A percentile compares a stretch with the other conserved stretches of the same genome.
Evolutionary conservation across 2,329 filamentous ascomycete species (phyloP).

Genomic region (Xylaria multiplex): DNA sequence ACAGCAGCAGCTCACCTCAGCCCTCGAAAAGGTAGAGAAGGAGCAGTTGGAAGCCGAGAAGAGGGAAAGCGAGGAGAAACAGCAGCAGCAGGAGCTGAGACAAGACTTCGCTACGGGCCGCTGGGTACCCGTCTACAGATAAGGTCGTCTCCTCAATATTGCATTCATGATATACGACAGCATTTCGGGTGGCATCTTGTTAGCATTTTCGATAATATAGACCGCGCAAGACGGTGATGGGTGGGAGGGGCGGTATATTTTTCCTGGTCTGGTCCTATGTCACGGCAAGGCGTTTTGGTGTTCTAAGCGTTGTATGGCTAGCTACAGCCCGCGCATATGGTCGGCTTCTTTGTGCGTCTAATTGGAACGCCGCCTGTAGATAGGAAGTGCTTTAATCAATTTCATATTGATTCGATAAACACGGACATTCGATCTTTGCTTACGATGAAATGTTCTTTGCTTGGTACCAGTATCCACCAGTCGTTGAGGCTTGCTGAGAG

Average conservation of each 20-base stretch:
- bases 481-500: background rate
- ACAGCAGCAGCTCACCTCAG: conserved; percentile 31
- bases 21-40: conserved; percentile 32
- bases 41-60: conserved; percentile 29
- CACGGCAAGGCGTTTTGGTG: conserved; percentile 30
- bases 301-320: conserved; percentile 24
- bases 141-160: background rate
- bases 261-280: background rate
- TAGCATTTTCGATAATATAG: conserved; percentile 19
- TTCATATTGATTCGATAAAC: background rate
- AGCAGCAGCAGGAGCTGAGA: conserved; percentile 18
- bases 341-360: background rate
- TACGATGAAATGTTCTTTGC: background rate
- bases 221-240: conserved; percentile 2
- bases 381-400: conserved; percentile 8
- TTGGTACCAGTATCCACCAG: background rate
- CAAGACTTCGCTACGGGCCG: conserved; percentile 27
- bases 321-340: conserved; percentile 1
- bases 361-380: background rate
- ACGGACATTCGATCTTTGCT: background rate
- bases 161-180: conserved; percentile 29
- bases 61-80: conserved; percentile 19
- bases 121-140: conserved; percentile 27
- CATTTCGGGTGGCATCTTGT: conserved; percentile 22
- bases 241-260: background rate